Conservation (phyloP, 352 stramenopile genomes). For the Globisporangium splendens region DNA sequence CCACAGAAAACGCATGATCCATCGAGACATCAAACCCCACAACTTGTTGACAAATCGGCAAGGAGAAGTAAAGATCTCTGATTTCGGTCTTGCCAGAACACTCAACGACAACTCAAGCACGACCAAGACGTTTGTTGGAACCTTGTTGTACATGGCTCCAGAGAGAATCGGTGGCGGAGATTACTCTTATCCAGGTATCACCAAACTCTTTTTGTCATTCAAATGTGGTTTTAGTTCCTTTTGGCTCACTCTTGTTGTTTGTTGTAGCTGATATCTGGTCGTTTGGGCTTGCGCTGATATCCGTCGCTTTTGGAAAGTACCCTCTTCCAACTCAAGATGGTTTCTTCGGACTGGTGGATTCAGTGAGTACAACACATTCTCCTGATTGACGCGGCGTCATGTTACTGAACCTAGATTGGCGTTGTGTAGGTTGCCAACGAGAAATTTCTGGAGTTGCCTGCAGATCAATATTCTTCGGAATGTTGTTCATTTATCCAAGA, state of each 20-base stretch:
- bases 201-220: neutral
- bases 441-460: conserved; percentile 60
- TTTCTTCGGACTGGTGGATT: conserved; percentile 87
- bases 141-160: conserved; percentile 93
- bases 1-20: conserved; percentile 86
- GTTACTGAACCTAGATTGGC: too few relatives aligned
- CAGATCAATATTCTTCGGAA: conserved; percentile 58
- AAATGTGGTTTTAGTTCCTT: neutral
- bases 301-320: conserved; percentile 79
- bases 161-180: conserved; percentile 90
- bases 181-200: conserved; percentile 83
- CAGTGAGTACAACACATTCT: conserved; percentile 16
- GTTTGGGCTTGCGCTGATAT: conserved; percentile 75
- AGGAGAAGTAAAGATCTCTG: conserved; percentile 87
- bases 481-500: conserved; percentile 71
- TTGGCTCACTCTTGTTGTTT: conserved; percentile 1
- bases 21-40: conserved; percentile 91
- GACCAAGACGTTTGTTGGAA: conserved; percentile 93
- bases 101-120: conserved; percentile 68
- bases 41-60: conserved; percentile 87
- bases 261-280: conserved; percentile 77
- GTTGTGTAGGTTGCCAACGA: conserved; percentile 69
- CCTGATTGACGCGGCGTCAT: neutral
- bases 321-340: conserved; percentile 82
- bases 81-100: conserved; percentile 82